Evolutionary conservation across 1,139 yeast genomes (phyloP).

Genomic region (Suhomyces ambrosiae): DNA sequence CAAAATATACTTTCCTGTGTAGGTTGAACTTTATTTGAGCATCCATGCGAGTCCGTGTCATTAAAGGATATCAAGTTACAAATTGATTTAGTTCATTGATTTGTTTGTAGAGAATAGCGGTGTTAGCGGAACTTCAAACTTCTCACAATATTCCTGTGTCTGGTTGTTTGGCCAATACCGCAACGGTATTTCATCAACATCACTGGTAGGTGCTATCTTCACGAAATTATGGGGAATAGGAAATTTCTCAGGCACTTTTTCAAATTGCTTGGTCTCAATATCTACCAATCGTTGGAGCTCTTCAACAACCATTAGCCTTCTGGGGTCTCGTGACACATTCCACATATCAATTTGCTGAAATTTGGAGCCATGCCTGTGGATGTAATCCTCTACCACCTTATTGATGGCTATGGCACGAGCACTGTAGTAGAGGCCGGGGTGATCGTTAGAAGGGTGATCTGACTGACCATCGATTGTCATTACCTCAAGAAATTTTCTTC

Average conservation of each 20-base stretch:
- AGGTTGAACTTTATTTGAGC: too few relatives aligned
- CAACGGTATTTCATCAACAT: constrained; percentile 19
- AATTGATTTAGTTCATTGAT: too few relatives aligned
- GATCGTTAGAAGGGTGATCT: constrained; percentile 24
- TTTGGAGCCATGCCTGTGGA: constrained; percentile 13
- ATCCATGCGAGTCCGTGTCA: too few relatives aligned
- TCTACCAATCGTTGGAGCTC: constrained; percentile 28
- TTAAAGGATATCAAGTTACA: too few relatives aligned
- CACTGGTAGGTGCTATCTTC: constrained; percentile 32
- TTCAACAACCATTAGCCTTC: constrained; percentile 14
- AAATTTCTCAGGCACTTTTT: constrained; percentile 16
- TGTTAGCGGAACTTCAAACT: constrained; percentile 22
- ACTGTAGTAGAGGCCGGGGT: constrained; percentile 38
- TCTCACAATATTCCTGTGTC: constrained; percentile 33
- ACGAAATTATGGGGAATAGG: constrained; percentile 29
- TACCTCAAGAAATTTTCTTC: constrained; percentile 54
- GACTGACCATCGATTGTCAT: constrained; percentile 34
- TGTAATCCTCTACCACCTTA: constrained; percentile 40
- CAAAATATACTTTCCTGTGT: too few relatives aligned
- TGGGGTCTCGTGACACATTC: constrained; percentile 10
- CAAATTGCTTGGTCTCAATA: constrained; percentile 22
- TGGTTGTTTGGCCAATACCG: constrained; percentile 43
- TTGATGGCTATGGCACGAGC: constrained; percentile 52
- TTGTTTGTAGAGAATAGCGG: too few relatives aligned
- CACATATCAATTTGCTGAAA: constrained; percentile 15